Base-by-base conservation (phyloP, 805 yeast species). In the Lipomyces yamadae region DNA sequence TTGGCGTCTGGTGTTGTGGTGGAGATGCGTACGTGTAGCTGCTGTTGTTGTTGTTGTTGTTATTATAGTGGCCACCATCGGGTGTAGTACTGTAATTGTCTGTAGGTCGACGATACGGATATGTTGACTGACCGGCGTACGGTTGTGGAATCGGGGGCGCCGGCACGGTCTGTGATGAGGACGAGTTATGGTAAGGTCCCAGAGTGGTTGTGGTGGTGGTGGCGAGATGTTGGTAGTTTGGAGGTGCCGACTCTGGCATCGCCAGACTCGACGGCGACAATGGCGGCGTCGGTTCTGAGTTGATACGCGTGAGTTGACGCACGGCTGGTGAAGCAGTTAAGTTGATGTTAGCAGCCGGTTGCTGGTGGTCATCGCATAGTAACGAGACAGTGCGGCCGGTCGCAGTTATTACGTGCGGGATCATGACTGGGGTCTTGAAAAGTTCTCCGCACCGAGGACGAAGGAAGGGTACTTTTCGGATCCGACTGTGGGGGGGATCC, bases 351-450 rank as follows among this genome's bases (percentile, higher is more conserved):
- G 39, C 39, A 0, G 39, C 4, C 39, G 39, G 39, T 1, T 37
- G 39, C 39, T 37, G 39, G 15, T 37, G 34, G 39, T 67, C 68
- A 59, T 67, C 70, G 70, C 67, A 63, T 55, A 67, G 66, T 29
- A 67, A 61, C 32, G 66, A 61, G 57, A 67, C 70, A 39, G 68
- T 34, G 8, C 53, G 63, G 32, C 70, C 70, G 18, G 70, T 54
- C 53, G 70, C 61, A 15, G 70, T 61, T 58, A 67, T 64, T 35
- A 67, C 53, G 59, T 66, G 69, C 56, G 66, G 64, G 42, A 67
- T 54, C 70, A 67, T 67, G 62, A 54, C 56, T 24, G 53, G 53
- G 24, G 24, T 24, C 24, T 24, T 1, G 24, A 24, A 24, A 24
- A 24, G 24, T 24, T 24, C 24, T 24, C 24, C 24, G 24, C 24